phyloP scores from a whole-genome alignment of 768 basidiomycete genomes.

The Lactifluus piperatus region DNA sequence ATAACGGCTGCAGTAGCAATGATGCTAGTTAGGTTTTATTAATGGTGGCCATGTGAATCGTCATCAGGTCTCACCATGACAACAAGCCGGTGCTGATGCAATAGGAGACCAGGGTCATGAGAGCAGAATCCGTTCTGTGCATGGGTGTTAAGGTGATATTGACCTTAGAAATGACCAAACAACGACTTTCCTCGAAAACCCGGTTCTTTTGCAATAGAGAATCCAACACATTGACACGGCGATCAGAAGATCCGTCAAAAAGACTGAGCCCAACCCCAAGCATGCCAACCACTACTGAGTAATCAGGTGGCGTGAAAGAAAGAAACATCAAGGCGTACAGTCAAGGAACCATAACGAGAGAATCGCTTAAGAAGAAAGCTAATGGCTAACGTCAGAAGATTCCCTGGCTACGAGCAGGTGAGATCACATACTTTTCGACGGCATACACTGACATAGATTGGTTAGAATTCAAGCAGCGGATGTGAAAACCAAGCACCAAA shows the following conservation, averaged over 20 bases:
- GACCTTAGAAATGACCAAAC: not conserved
- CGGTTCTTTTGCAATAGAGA: constrained; percentile 40
- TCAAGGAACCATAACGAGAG: constrained; percentile 29
- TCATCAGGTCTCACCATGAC: constrained; percentile 18
- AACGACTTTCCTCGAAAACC: constrained; percentile 32
- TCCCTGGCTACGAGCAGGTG: not conserved
- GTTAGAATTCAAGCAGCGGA: not conserved
- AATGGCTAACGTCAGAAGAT: constrained; percentile 9
- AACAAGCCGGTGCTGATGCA: constrained; percentile 24
- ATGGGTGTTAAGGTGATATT: not conserved
- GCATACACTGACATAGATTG: constrained; percentile 34
- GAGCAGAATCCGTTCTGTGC: constrained; percentile 24
- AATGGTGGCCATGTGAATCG: not conserved
- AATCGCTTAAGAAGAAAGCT: constrained; percentile 25
- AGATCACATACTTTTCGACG: constrained; percentile 32
- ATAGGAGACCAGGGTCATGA: constrained; percentile 24
- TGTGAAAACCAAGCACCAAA: not conserved
- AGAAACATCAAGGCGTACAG: constrained; percentile 20
- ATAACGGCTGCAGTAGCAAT: constrained; percentile 18
- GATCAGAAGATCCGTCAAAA: constrained; percentile 42
- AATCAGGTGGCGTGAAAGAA: not conserved
- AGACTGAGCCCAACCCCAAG: constrained; percentile 36
- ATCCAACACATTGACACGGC: constrained; percentile 41
- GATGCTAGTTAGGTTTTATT: constrained; percentile 8
- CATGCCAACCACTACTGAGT: constrained; percentile 39